These are phyloP conservation scores for Phytophthora meadii DNA, from an alignment of 352 stramenopile species.

Conservation along the genomic window DNA sequence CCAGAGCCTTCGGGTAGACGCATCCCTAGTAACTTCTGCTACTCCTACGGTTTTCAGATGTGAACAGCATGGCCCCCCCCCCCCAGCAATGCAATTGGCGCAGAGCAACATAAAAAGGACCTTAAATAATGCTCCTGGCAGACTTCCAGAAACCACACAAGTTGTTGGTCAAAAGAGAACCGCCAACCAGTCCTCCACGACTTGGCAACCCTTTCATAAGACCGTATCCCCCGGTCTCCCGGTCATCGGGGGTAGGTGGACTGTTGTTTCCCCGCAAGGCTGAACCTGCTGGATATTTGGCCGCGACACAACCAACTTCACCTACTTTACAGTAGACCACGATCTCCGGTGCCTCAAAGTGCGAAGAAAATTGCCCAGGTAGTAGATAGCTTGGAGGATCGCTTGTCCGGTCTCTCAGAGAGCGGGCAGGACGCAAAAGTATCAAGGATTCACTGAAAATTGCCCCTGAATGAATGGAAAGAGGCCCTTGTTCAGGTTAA, in stretches of 20 bases:
- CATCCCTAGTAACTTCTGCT: neutral
- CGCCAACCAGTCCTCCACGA: neutral
- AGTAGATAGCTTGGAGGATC: conserved; percentile 13
- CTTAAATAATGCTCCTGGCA: neutral
- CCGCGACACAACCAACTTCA: conserved; percentile 5
- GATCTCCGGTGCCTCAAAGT: conserved; percentile 9
- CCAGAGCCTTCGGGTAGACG: neutral
- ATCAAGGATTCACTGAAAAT: conserved; percentile 16
- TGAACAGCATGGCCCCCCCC: neutral
- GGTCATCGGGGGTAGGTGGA: neutral
- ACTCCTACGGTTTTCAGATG: conserved; percentile 2
- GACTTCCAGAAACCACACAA: neutral
- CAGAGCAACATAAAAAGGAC: neutral
- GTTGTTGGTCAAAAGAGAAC: conserved; percentile 10
- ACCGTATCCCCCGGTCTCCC: neutral
- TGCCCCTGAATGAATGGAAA: conserved; percentile 10
- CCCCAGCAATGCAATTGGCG: neutral
- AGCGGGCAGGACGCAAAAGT: neutral
- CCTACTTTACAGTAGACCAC: conserved; percentile 1
- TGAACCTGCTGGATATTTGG: conserved; percentile 11
- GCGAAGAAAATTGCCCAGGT: conserved; percentile 12
- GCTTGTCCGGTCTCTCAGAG: conserved; percentile 9
- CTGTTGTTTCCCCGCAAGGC: neutral
- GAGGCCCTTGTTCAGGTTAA: conserved; percentile 14
- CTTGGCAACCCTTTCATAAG: conserved; percentile 17